phyloP scores from a whole-genome alignment of 2,329 filamentous ascomycete species.

The Malbranchea zuffiana region DNA sequence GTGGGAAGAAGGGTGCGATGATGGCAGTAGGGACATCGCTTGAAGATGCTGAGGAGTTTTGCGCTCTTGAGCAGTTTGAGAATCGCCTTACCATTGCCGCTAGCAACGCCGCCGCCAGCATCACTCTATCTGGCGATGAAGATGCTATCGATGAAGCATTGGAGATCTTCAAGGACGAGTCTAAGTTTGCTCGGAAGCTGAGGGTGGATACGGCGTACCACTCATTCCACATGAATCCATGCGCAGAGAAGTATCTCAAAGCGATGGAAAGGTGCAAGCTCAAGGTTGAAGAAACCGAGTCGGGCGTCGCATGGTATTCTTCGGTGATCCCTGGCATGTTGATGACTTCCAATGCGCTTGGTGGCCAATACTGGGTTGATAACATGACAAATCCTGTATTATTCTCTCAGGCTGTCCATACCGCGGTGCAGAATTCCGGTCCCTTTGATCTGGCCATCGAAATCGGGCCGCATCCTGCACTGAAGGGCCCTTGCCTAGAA shows the following conservation, averaged over 20 bases:
- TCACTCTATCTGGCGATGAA: slow-evolving; percentile 38
- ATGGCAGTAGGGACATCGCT: slow-evolving; percentile 34
- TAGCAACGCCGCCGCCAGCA: slow-evolving; percentile 31
- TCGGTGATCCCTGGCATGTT: slow-evolving; percentile 18
- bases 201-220: slow-evolving; percentile 37
- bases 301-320: slow-evolving; percentile 19
- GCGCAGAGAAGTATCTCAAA: slow-evolving; percentile 16
- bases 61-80: slow-evolving; percentile 19
- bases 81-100: slow-evolving; percentile 25
- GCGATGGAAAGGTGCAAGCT: not conserved
- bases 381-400: slow-evolving; percentile 30
- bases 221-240: slow-evolving; percentile 31
- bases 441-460: slow-evolving; percentile 14
- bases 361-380: slow-evolving; percentile 27
- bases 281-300: not conserved
- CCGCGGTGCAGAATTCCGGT: not conserved
- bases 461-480: slow-evolving; percentile 26
- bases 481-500: slow-evolving; percentile 21
- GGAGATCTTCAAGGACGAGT: slow-evolving; percentile 23
- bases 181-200: slow-evolving; percentile 31
- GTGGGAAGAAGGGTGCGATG: slow-evolving; percentile 35
- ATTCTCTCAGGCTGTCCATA: slow-evolving; percentile 24
- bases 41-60: slow-evolving; percentile 28
- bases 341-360: slow-evolving; percentile 17
- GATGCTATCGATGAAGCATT: slow-evolving; percentile 25